phyloP scores from a whole-genome alignment of 2,329 filamentous ascomycete genomes.

The Aspergillus cejpii region DNA sequence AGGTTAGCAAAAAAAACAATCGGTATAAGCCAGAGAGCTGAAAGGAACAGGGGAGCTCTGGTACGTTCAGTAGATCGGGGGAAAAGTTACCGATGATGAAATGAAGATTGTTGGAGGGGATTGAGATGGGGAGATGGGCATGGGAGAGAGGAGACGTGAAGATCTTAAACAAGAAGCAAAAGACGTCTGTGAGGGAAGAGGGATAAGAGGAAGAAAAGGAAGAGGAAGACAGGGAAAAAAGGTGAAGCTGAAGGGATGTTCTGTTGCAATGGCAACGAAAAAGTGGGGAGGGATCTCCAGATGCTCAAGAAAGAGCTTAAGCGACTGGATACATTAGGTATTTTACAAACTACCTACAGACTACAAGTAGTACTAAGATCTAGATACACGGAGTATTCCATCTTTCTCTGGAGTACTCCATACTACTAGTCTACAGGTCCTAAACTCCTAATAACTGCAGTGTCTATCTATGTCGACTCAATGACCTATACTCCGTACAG shows the following conservation, averaged over 20 bases:
- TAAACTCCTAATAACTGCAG: no score
- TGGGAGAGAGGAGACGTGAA: constrained; percentile 12
- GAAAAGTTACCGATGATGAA: constrained; percentile 18
- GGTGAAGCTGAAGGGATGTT: constrained; percentile 38
- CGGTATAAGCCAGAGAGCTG: constrained; percentile 6
- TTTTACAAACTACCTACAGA: background rate
- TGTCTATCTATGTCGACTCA: no score
- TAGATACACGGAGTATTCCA: background rate
- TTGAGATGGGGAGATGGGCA: constrained; percentile 14
- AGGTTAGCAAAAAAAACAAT: constrained; percentile 3
- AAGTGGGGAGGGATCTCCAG: constrained; percentile 38
- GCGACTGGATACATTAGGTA: constrained; percentile 9
- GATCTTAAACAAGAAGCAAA: constrained; percentile 15
- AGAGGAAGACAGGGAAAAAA: constrained; percentile 27
- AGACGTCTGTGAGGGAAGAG: constrained; percentile 11
- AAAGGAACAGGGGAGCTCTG: constrained; percentile 5
- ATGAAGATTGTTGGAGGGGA: constrained; percentile 8
- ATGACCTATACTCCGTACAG: no score
- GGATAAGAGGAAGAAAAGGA: constrained; percentile 20
- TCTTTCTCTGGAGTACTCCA: no score
- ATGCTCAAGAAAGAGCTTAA: constrained; percentile 24
- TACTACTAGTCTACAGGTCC: no score
- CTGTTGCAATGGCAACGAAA: constrained; percentile 40
- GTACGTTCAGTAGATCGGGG: constrained; percentile 18
- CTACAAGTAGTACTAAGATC: no score